A percentile compares a stretch with the other conserved stretches of the same genome.
These are phyloP conservation scores for Carex scoparia DNA, from an alignment of 176 grass and related monocot genomes.

Conservation along the genomic window DNA sequence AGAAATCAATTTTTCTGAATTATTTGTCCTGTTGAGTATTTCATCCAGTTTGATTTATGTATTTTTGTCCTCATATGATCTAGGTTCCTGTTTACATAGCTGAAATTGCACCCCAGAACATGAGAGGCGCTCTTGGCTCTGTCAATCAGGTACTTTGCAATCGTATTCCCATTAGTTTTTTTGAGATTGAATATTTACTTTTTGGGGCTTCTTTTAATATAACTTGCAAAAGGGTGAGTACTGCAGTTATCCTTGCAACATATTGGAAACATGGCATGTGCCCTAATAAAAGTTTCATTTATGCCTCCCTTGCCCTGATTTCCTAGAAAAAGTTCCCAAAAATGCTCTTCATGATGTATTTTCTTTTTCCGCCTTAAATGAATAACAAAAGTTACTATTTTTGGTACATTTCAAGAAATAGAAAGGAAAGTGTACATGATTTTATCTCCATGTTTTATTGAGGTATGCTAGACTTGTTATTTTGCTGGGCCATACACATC, in stretches of 20 bases:
- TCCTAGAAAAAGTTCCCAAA: background rate
- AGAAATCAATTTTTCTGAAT: background rate
- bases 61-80: constrained; percentile 23
- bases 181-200: background rate
- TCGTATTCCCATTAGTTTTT: background rate
- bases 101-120: constrained; percentile 88
- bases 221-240: background rate
- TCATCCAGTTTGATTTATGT: background rate
- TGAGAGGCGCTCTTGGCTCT: constrained; percentile 84
- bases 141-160: constrained; percentile 62
- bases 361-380: background rate
- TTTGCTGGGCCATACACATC: background rate
- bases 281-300: background rate
- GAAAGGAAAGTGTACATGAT: background rate
- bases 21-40: background rate
- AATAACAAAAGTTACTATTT: background rate
- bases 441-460: background rate
- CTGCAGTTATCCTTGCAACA: background rate
- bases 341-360: background rate
- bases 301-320: background rate
- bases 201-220: background rate
- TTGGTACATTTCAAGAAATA: background rate
- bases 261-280: background rate
- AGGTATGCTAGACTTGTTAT: background rate
- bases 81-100: constrained; percentile 97